Base-by-base conservation (phyloP, 768 basidiomycete genomes). In the Calvatia gigantea region DNA sequence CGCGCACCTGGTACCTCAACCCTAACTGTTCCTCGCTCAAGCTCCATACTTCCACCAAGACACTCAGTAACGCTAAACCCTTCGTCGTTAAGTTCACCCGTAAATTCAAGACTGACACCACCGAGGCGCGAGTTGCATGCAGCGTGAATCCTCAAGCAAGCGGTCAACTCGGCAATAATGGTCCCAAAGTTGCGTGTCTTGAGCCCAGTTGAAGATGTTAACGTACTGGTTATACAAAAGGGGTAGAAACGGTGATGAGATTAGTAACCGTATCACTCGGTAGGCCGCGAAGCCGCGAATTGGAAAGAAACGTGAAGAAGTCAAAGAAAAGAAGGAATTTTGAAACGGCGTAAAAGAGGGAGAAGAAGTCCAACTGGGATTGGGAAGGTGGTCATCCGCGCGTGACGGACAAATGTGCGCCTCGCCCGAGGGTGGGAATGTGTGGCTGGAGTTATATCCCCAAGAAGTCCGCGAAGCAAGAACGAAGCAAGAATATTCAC, bases 61-160 rank as follows among this genome's bases (percentile, higher is more conserved):
- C 95, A 98, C 69, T 98, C 97, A 0, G 97, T 99, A 39, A 99
- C 97, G 59, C 90, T 90, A 70, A 88, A 92, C 5, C 96, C 94
- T 54, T 97, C 87, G 9, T 91, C 86, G 58, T 89, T 88, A 49
- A 96, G 75, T 69, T 96, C 92, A 17, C 94, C 92, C 2, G 96
- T 95, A 68, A 97, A 86, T 69, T 96, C 94, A 19, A 97, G 81
- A 64, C 90, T 91, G 14, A 96, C 88, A 1, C 86, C 87, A 5
- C 88, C 88, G 0, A 98, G 77, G 29, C 85, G 82, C 3, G 93
- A 94, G n/a, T 75, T 74, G 53, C 81, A 82, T 33, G 78, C 73
- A 6, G 81, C 71, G 68, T 99, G 97, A 58, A 98, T 91, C 19
- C 80, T 78, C 58, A 98, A 79, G 52, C 87, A 92, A 1, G 86